Conservation (phyloP, 2,329 filamentous ascomycete genomes). For the Helotiales sp. region DNA sequence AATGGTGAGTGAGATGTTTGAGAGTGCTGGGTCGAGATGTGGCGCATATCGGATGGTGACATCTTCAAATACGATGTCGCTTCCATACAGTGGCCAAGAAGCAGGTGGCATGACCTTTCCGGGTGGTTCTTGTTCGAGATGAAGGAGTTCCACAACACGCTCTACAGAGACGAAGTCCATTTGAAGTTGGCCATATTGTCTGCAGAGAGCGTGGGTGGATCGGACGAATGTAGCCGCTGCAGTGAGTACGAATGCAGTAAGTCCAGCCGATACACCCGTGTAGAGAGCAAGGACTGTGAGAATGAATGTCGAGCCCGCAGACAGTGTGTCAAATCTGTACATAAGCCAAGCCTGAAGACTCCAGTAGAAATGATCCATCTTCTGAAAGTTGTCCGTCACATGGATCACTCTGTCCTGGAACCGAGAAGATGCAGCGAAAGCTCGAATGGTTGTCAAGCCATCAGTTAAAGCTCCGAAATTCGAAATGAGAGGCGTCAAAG, state of each 20-base stretch:
- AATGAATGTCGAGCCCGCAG: constrained; percentile 73
- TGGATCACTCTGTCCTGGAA: constrained; percentile 82
- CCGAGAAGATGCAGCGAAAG: constrained; percentile 76
- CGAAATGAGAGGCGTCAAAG: constrained; percentile 84
- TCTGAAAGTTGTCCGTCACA: constrained; percentile 87
- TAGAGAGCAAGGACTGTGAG: constrained; percentile 77
- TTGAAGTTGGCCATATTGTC: constrained; percentile 81
- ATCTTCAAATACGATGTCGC: constrained; percentile 76
- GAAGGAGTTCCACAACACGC: constrained; percentile 79
- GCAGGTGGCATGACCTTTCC: constrained; percentile 73
- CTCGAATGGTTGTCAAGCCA: constrained; percentile 83
- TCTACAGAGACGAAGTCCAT: constrained; percentile 94
- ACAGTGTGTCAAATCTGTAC: constrained; percentile 76
- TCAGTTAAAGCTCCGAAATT: constrained; percentile 90
- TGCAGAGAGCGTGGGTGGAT: constrained; percentile 75
- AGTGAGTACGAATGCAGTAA: constrained; percentile 83
- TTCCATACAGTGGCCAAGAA: constrained; percentile 74
- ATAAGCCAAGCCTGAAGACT: constrained; percentile 84
- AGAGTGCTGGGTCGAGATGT: constrained; percentile 74
- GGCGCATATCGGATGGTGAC: constrained; percentile 82
- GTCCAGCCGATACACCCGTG: constrained; percentile 74
- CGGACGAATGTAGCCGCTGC: constrained; percentile 71
- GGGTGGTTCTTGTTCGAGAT: constrained; percentile 74
- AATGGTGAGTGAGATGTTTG: constrained; percentile 72
- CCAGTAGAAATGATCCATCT: constrained; percentile 97